These are phyloP conservation scores for Berberis vulgaris DNA, from an alignment of 164 flowering plant species.

Conservation along the genomic window DNA sequence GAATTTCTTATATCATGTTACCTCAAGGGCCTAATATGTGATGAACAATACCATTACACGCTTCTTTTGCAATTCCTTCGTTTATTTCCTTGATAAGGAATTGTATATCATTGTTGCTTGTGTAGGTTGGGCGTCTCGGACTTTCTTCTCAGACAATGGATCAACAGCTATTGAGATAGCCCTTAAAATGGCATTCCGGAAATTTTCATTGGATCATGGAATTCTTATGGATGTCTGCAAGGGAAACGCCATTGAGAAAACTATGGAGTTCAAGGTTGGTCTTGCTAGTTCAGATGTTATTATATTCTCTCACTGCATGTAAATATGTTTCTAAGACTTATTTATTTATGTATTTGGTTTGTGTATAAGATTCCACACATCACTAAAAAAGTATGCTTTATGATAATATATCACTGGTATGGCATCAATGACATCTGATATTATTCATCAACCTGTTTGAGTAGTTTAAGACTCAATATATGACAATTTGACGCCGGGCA, in stretches of 20 bases:
- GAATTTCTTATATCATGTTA: too few relatives aligned
- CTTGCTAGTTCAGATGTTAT: neutral
- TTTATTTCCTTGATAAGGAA: neutral
- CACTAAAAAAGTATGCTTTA: neutral
- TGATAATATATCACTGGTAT: neutral
- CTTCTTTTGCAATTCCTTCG: too few relatives aligned
- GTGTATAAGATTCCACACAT: neutral
- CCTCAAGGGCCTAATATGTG: too few relatives aligned
- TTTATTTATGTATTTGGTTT: neutral
- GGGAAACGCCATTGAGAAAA: conserved; percentile 14
- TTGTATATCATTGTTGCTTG: conserved; percentile 5
- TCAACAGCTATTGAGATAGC: conserved; percentile 97
- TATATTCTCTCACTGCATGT: neutral
- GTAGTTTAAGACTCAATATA: too few relatives aligned
- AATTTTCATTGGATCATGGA: conserved; percentile 65
- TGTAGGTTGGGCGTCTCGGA: conserved; percentile 92
- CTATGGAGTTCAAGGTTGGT: conserved; percentile 49
- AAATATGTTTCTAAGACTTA: neutral
- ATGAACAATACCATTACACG: too few relatives aligned
- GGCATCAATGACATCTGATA: too few relatives aligned
- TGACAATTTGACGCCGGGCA: too few relatives aligned
- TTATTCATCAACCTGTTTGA: too few relatives aligned
- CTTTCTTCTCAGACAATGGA: conserved; percentile 91
- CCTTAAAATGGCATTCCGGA: conserved; percentile 97
- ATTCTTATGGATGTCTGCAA: conserved; percentile 18